Evolutionary conservation across 1,284 basidiomycete species (phyloP).

Genomic region (Dichomitus squalens): DNA sequence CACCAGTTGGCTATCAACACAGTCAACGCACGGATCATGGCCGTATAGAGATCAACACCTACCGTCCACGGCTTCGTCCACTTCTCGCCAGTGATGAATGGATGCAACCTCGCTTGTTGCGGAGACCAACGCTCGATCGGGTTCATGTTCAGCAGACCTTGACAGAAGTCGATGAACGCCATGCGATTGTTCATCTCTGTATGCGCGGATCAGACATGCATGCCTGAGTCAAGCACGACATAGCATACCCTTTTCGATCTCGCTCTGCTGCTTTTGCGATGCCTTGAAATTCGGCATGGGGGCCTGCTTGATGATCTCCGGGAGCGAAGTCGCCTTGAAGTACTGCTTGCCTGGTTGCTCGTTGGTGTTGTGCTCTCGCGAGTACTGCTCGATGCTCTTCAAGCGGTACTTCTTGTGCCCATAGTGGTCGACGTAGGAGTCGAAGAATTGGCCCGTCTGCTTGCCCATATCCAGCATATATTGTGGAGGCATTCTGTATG

Average conservation of each 20-base stretch:
- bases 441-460: constrained; percentile 95
- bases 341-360: constrained; percentile 99
- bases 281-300: constrained; percentile 82
- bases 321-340: constrained; percentile 92
- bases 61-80: constrained; percentile 88
- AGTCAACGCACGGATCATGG: constrained; percentile 9
- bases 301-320: constrained; percentile 95
- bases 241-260: constrained; percentile 87
- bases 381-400: constrained; percentile 95
- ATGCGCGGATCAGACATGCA: constrained; percentile 10
- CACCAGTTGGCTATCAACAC: constrained; percentile 48
- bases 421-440: constrained; percentile 78
- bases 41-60: constrained; percentile 36
- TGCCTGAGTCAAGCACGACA: constrained; percentile 7
- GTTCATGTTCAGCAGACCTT: constrained; percentile 92
- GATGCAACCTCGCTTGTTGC: constrained; percentile 93
- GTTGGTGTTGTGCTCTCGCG: constrained; percentile 90
- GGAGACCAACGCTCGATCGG: constrained; percentile 97
- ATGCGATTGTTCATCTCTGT: constrained; percentile 91
- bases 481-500: constrained; percentile 75
- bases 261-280: constrained; percentile 76
- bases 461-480: constrained; percentile 98
- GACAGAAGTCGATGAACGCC: constrained; percentile 97
- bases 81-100: constrained; percentile 98
- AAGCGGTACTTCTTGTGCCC: constrained; percentile 88